These are phyloP conservation scores for Lentinula boryana DNA, from an alignment of 768 basidiomycete species.

Conservation along the genomic window DNA sequence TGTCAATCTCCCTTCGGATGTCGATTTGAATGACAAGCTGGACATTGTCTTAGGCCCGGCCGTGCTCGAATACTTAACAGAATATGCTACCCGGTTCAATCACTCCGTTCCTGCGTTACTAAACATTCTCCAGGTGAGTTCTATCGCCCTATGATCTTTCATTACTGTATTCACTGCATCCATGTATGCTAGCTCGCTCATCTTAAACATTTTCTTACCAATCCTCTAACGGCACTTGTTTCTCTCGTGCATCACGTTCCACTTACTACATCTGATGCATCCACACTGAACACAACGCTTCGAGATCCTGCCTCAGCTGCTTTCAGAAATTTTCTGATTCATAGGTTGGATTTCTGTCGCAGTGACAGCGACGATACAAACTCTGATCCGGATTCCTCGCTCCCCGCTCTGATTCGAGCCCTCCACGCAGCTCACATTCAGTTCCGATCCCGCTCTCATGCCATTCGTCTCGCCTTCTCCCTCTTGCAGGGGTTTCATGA, in stretches of 20 bases:
- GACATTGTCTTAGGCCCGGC: slow-evolving; percentile 56
- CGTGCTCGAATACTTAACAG: slow-evolving; percentile 46
- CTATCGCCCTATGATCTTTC: background rate
- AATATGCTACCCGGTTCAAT: slow-evolving; percentile 51
- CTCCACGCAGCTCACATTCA: slow-evolving; percentile 31
- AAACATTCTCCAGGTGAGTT: slow-evolving; percentile 55
- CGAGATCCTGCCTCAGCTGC: slow-evolving; percentile 13
- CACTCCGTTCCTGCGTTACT: slow-evolving; percentile 51
- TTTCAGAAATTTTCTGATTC: slow-evolving; percentile 30
- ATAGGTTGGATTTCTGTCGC: slow-evolving; percentile 19
- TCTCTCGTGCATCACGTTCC: slow-evolving; percentile 16
- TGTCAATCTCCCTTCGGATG: slow-evolving; percentile 34
- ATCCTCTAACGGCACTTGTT: slow-evolving; percentile 46
- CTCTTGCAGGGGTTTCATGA: slow-evolving; percentile 37
- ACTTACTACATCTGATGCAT: background rate
- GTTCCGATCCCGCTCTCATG: slow-evolving; percentile 24
- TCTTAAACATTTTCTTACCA: slow-evolving; percentile 61
- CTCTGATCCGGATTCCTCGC: slow-evolving; percentile 6
- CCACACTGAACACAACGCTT: slow-evolving; percentile 10
- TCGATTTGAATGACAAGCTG: slow-evolving; percentile 43
- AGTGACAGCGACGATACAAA: background rate
- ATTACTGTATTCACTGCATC: background rate
- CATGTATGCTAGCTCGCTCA: slow-evolving; percentile 43
- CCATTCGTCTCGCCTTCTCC: slow-evolving; percentile 42
- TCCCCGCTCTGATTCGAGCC: slow-evolving; percentile 23